Percentiles rank a stretch among this genome's conserved stretches.
These are phyloP conservation scores for Candida sonorensis DNA, from an alignment of 805 yeast species.

Conservation along the genomic window DNA sequence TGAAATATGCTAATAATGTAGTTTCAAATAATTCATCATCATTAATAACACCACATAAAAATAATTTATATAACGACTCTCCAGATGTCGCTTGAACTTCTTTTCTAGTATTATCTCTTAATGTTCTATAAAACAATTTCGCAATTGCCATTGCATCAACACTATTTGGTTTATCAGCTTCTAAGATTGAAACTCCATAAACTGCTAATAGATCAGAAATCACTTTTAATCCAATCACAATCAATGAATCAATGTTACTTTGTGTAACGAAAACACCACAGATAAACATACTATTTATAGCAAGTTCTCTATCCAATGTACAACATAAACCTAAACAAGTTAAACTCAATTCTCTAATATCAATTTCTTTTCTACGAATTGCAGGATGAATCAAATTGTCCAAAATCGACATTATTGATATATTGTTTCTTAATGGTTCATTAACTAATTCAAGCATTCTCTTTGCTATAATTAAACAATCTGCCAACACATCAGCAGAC, in stretches of 20 bases:
- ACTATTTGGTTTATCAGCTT: slow-evolving; percentile 41
- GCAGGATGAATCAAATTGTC: slow-evolving; percentile 79
- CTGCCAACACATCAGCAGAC: slow-evolving; percentile 42
- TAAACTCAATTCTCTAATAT: slow-evolving; percentile 58
- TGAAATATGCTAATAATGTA: slow-evolving; percentile 66
- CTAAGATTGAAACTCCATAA: slow-evolving; percentile 67
- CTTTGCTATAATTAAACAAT: slow-evolving; percentile 63
- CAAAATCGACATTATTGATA: slow-evolving; percentile 59
- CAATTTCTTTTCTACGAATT: slow-evolving; percentile 49
- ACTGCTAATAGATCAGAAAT: slow-evolving; percentile 74
- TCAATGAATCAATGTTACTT: slow-evolving; percentile 53
- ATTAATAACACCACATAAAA: slow-evolving; percentile 65
- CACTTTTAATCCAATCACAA: slow-evolving; percentile 56
- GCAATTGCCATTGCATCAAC: slow-evolving; percentile 64
- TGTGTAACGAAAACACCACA: slow-evolving; percentile 62
- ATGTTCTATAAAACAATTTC: slow-evolving; percentile 59
- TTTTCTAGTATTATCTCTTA: slow-evolving; percentile 51
- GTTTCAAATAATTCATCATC: slow-evolving; percentile 70
- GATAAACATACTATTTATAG: slow-evolving; percentile 52
- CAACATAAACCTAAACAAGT: slow-evolving; percentile 77
- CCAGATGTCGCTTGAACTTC: slow-evolving; percentile 75
- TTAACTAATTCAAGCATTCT: slow-evolving; percentile 62
- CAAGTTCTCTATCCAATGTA: slow-evolving; percentile 58
- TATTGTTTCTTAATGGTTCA: slow-evolving; percentile 57
- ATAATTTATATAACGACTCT: slow-evolving; percentile 78